Percentiles rank a stretch among this genome's conserved stretches.
Evolutionary conservation across 1,284 basidiomycete species (phyloP).

Genomic region (Boletus coffeatus): DNA sequence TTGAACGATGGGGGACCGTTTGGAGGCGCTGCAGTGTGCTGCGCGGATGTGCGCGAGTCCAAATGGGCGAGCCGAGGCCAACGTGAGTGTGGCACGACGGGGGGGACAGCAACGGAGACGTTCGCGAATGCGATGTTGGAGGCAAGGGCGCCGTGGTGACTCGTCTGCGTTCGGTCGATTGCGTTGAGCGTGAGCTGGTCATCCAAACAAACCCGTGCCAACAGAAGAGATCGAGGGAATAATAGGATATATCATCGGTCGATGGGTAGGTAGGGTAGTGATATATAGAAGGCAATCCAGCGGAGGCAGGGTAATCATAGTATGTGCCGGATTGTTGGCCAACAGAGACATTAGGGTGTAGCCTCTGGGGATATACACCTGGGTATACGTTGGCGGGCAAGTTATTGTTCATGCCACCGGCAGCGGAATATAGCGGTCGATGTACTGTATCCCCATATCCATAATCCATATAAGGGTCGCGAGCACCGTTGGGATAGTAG

Average conservation of each 20-base stretch:
- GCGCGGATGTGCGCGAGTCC: no score
- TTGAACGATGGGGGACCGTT: no score
- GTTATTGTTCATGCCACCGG: constrained; percentile 36
- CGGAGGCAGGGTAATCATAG: constrained; percentile 52
- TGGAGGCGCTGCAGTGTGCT: no score
- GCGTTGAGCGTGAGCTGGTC: no score
- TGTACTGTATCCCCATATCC: constrained; percentile 48
- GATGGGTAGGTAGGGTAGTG: constrained; percentile 49
- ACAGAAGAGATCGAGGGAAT: constrained; percentile 42
- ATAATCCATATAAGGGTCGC: constrained; percentile 46
- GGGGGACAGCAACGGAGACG: no score
- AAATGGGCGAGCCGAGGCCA: no score
- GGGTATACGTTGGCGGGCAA: constrained; percentile 46
- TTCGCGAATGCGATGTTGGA: no score
- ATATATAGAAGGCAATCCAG: constrained; percentile 51
- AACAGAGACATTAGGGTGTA: constrained; percentile 40
- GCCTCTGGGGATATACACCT: constrained; percentile 37
- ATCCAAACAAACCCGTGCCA: no score
- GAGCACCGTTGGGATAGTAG: constrained; percentile 47
- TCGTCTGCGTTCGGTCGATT: no score
- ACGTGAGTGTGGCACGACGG: no score
- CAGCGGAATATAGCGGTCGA: constrained; percentile 46
- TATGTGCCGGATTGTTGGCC: constrained; percentile 50
- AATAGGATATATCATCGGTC: constrained; percentile 54
- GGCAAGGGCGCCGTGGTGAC: no score